Percentiles rank a stretch among this genome's conserved stretches.
Evolutionary conservation across 2,329 filamentous ascomycete species (phyloP).

Genomic region (Claviceps monticola): DNA sequence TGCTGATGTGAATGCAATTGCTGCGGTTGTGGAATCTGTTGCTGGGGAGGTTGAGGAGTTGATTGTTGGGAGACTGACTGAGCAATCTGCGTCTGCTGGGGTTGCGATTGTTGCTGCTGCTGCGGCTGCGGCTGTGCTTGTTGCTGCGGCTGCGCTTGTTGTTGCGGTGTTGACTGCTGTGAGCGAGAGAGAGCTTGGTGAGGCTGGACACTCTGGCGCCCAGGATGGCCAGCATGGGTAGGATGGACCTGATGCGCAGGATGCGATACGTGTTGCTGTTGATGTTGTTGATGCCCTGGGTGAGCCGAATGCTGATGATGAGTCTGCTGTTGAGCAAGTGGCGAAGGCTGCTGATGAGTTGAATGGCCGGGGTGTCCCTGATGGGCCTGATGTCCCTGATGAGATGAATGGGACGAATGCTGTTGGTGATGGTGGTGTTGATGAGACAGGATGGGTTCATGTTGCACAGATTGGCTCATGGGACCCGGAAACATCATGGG

Average conservation of each 20-base stretch:
- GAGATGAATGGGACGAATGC: slow-evolving; percentile 12
- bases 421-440: slow-evolving; percentile 25
- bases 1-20: slow-evolving; percentile 7
- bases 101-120: slow-evolving; percentile 15
- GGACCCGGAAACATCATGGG: slow-evolving; percentile 24
- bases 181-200: slow-evolving; percentile 14
- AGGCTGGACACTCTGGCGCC: slow-evolving; percentile 13
- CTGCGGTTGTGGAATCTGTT: slow-evolving; percentile 8
- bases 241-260: slow-evolving; percentile 14
- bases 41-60: slow-evolving; percentile 13
- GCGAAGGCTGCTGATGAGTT: slow-evolving; percentile 10
- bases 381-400: slow-evolving; percentile 16
- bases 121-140: slow-evolving; percentile 15
- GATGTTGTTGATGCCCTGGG: slow-evolving; percentile 13
- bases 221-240: slow-evolving; percentile 10
- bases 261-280: slow-evolving; percentile 11
- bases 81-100: slow-evolving; percentile 6
- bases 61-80: slow-evolving; percentile 9
- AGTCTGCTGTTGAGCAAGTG: slow-evolving; percentile 12
- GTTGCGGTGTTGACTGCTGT: slow-evolving; percentile 15
- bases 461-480: slow-evolving; percentile 28
- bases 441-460: slow-evolving; percentile 29
- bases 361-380: slow-evolving; percentile 15
- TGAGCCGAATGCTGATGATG: slow-evolving; percentile 12
- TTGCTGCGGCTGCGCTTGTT: slow-evolving; percentile 13